Conservation (phyloP, 306 rosid genomes). For the Sicyos baderoa region DNA sequence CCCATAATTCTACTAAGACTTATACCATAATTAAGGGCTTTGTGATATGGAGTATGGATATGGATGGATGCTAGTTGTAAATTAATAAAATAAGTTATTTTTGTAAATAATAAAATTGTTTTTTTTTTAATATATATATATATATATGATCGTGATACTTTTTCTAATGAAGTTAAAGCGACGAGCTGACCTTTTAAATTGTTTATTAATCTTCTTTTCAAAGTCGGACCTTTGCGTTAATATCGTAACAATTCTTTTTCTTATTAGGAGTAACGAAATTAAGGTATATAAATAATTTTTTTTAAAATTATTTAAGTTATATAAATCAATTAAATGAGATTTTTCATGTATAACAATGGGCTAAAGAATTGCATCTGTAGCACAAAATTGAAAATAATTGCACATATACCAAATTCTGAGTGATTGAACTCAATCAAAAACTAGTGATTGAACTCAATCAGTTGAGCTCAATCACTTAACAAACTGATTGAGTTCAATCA, state of each 20-base stretch:
- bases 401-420: too few relatives aligned
- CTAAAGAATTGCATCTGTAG: too few relatives aligned
- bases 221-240: not conserved
- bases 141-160: not conserved
- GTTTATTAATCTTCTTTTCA: not conserved
- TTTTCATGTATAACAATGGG: too few relatives aligned
- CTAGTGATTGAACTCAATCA: too few relatives aligned
- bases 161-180: not conserved
- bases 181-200: not conserved
- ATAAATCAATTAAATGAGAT: too few relatives aligned
- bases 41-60: not conserved
- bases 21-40: conserved; percentile 7
- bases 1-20: not conserved
- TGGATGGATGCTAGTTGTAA: not conserved
- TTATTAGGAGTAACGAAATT: not conserved
- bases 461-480: too few relatives aligned
- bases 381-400: too few relatives aligned
- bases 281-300: not conserved
- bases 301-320: not conserved
- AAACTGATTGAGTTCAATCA: too few relatives aligned
- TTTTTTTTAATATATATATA: too few relatives aligned
- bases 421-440: too few relatives aligned
- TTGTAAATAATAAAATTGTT: too few relatives aligned
- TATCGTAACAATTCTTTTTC: not conserved
- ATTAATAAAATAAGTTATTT: too few relatives aligned